Base-by-base conservation (phyloP, 768 basidiomycete species). In the Neoboletus magnificus region DNA sequence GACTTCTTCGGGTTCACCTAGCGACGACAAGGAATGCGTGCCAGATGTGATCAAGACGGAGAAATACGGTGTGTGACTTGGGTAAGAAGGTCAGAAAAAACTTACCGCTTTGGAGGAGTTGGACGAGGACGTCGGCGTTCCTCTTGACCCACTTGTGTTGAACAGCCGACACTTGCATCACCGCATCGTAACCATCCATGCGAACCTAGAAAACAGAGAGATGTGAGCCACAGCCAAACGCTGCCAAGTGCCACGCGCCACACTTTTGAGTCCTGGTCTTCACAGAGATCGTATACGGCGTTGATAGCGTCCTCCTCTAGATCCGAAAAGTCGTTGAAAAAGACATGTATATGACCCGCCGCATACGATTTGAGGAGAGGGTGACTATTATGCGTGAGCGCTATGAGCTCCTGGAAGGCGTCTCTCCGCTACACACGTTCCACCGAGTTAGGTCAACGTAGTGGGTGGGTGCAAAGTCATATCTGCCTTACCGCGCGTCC, bases 251-350 rank as follows among this genome's bases (percentile, higher is more conserved):
- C 41, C 16, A 33, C 41, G 20, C 20, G 50, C 55, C 76, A 41
- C 60, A 86, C 86, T 59, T 73, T 72, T 13, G 77, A 61, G 37
- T 79, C 78, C 46, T 80, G 80, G 72, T 89, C 87, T 67, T 89
- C 87, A 65, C 87, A 89, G 0, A 89, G 72, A 71, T 89, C 87
- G 62, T 89, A 89, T 13, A 89, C 79, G n/a, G 85, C 84, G 61
- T 89, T 85, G 63, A 89, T 87, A 7, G 85, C 85, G 22, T 80
- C 80, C 60, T 89, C 88, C 66, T 87, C 84, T n/a, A 85, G 72
- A 43, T 87, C 87, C 0, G 83, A 81, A 60, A 87, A 86, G 68
- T 86, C 82, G 59, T 73, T 79, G 73, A 89, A 82, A 66, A 84
- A 84, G 47, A 70, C 59, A 33, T 75, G 79, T 53, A 89, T 79